These are phyloP conservation scores for Lyophyllum shimeji DNA, from an alignment of 768 basidiomycete genomes.

Conservation along the genomic window DNA sequence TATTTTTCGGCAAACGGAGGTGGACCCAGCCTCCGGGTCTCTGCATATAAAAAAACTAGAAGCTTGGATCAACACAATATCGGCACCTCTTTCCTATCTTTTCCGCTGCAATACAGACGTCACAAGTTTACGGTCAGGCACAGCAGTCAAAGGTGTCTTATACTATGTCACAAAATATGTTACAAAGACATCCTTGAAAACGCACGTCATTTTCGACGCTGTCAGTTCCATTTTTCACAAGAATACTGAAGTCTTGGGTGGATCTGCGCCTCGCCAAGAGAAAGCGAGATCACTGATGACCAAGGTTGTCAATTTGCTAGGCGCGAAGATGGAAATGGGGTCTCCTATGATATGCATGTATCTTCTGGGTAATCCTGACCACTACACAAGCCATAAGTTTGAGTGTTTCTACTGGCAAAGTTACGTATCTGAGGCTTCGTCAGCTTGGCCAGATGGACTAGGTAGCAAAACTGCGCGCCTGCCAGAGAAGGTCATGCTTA, in stretches of 20 bases:
- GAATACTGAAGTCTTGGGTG: slow-evolving; percentile 20
- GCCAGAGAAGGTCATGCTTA: slow-evolving; percentile 20
- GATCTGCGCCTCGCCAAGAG: slow-evolving; percentile 9
- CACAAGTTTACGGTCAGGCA: slow-evolving; percentile 37
- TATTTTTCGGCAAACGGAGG: slow-evolving; percentile 13
- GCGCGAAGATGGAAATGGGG: slow-evolving; percentile 36
- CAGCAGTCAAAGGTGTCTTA: slow-evolving; percentile 36
- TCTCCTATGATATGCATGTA: slow-evolving; percentile 34
- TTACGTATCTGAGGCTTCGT: slow-evolving; percentile 25
- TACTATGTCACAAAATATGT: slow-evolving; percentile 45
- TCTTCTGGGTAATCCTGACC: slow-evolving; percentile 33
- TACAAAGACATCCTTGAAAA: slow-evolving; percentile 39
- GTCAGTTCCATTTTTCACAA: slow-evolving; percentile 13
- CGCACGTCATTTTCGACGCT: slow-evolving; percentile 19
- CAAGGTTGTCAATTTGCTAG: slow-evolving; percentile 33
- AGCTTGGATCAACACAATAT: slow-evolving; percentile 35
- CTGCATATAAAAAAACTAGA: slow-evolving; percentile 33
- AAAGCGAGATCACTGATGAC: slow-evolving; percentile 29
- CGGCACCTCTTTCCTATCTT: slow-evolving; percentile 31
- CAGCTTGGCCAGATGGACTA: slow-evolving; percentile 11
- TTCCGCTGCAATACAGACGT: slow-evolving; percentile 40
- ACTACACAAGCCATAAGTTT: slow-evolving; percentile 36
- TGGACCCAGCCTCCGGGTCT: slow-evolving; percentile 27
- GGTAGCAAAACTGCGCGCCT: slow-evolving; percentile 2
- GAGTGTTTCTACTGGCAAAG: slow-evolving; percentile 30